These are phyloP conservation scores for Sechiopsis laciniata DNA, from an alignment of 306 rosid genomes.

Conservation along the genomic window DNA sequence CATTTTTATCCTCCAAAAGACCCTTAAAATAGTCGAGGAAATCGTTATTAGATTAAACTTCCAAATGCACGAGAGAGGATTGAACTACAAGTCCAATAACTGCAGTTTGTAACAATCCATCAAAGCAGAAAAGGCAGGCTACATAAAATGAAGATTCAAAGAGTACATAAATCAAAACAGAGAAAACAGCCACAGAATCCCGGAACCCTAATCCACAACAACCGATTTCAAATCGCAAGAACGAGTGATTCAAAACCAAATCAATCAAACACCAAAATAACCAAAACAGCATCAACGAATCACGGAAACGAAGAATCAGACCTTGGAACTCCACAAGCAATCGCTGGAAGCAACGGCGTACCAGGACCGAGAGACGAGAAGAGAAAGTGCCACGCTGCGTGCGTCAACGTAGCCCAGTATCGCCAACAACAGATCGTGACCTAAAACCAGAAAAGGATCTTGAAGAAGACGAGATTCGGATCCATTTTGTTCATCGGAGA, in stretches of 20 bases:
- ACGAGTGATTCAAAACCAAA: not conserved
- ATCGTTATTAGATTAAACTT: not conserved
- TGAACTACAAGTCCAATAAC: not conserved
- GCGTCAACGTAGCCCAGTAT: conserved; percentile 37
- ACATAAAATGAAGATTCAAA: not conserved
- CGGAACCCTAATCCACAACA: not conserved
- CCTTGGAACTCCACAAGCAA: conserved; percentile 39
- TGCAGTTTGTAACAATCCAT: not conserved
- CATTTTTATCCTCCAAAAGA: not conserved
- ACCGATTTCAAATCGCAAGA: not conserved
- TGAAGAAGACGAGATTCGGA: conserved; percentile 7
- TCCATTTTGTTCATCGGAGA: not conserved
- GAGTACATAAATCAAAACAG: not conserved
- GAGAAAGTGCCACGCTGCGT: conserved; percentile 44
- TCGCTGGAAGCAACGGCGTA: conserved; percentile 37
- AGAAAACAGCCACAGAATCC: not conserved
- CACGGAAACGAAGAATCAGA: not conserved
- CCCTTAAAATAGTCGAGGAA: not conserved
- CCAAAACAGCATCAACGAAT: not conserved
- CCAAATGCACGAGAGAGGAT: not conserved
- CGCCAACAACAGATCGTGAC: conserved; percentile 26
- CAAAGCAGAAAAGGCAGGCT: not conserved
- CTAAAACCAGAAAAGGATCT: conserved; percentile 38
- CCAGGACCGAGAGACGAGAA: conserved; percentile 39
- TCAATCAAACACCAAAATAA: not conserved